These are phyloP conservation scores for Hermanozyma aechmeae DNA, from an alignment of 805 yeast genomes.

Conservation along the genomic window DNA sequence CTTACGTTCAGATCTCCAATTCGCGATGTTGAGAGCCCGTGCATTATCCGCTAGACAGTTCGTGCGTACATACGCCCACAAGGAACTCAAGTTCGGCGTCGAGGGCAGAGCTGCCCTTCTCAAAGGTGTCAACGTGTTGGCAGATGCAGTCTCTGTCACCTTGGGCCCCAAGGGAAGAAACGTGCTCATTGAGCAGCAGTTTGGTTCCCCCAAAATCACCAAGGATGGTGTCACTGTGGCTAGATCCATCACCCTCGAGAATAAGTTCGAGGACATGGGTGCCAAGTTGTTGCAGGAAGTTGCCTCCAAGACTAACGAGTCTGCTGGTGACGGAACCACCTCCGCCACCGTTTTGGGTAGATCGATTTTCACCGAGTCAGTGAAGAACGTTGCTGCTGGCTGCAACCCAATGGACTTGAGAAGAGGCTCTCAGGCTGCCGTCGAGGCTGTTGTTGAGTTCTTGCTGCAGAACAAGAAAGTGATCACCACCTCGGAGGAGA, in stretches of 20 bases:
- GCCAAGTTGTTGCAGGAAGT: conserved; percentile 94
- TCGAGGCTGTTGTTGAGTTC: conserved; percentile 81
- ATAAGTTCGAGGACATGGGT: conserved; percentile 94
- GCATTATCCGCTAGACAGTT: conserved; percentile 32
- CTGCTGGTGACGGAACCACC: conserved; percentile 98
- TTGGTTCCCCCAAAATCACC: conserved; percentile 96
- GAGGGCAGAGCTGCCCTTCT: conserved; percentile 93
- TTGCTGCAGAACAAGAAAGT: conserved; percentile 82
- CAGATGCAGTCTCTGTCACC: conserved; percentile 94
- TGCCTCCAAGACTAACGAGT: conserved; percentile 92
- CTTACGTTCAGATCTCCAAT: no score
- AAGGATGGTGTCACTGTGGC: conserved; percentile 99
- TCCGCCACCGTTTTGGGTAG: conserved; percentile 95
- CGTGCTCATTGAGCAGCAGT: conserved; percentile 91
- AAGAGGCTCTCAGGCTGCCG: conserved; percentile 96
- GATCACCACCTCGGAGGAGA: conserved; percentile 88
- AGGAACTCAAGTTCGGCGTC: conserved; percentile 92
- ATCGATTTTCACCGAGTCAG: conserved; percentile 89
- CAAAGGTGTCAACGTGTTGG: conserved; percentile 89
- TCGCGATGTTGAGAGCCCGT: conserved; percentile 41
- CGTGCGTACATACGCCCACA: conserved; percentile 57
- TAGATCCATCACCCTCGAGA: conserved; percentile 67
- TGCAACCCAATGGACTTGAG: conserved; percentile 98
- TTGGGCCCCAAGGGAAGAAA: conserved; percentile 98
- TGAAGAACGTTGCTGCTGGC: conserved; percentile 96